phyloP scores from a whole-genome alignment of 2,329 filamentous ascomycete genomes.

The Fusarium sp. region DNA sequence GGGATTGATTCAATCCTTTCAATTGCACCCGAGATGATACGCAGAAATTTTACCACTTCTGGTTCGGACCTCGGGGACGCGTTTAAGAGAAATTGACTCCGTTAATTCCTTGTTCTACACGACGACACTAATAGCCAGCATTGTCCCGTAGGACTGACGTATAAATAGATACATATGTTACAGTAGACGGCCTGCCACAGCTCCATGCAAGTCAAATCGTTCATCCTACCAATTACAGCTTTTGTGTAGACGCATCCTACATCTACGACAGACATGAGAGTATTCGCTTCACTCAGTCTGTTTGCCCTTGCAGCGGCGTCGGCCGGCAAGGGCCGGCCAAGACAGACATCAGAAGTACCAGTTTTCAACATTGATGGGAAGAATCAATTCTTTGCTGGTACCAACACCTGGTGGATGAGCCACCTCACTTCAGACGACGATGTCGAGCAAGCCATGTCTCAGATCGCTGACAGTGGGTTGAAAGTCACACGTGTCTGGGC shows the following conservation, averaged over 20 bases:
- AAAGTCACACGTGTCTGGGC: conserved; percentile 5
- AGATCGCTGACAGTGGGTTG: not conserved
- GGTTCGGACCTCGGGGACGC: not conserved
- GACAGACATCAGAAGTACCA: not conserved
- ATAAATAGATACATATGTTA: not conserved
- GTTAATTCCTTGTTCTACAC: not conserved
- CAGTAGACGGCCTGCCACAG: not conserved
- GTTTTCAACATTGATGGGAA: not conserved
- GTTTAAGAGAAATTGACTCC: not conserved
- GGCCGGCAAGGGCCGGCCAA: not conserved
- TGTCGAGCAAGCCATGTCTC: conserved; percentile 2
- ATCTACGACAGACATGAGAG: not conserved
- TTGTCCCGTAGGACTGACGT: not conserved
- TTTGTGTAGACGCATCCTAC: not conserved
- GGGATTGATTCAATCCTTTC: not conserved
- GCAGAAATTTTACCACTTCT: not conserved
- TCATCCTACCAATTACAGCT: not conserved
- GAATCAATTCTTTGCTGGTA: not conserved
- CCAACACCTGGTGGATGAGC: conserved; percentile 11
- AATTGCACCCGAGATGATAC: not conserved
- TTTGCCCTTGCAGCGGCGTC: not conserved
- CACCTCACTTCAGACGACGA: not conserved
- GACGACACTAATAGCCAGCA: not conserved
- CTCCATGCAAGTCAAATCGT: not conserved
- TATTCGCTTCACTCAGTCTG: not conserved